Conservation (phyloP, 495 filamentous ascomycete genomes). For the Hypoxylon lienhwacheense region DNA sequence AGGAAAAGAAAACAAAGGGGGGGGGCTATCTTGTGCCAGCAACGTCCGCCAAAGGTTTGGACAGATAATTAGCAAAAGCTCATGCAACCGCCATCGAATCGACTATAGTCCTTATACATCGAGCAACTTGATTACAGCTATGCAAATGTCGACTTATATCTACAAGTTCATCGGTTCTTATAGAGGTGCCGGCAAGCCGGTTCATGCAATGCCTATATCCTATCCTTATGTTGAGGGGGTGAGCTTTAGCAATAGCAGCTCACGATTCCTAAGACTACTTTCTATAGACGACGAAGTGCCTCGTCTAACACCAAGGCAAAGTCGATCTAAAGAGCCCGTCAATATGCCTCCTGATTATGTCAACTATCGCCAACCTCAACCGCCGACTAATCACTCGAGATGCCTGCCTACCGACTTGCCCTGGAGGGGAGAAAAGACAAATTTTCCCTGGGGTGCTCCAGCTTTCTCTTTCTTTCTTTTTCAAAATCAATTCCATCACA, state of each 20-base stretch:
- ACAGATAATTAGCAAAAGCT: conserved; percentile 27
- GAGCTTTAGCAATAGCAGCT: conserved; percentile 11
- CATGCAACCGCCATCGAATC: conserved; percentile 16
- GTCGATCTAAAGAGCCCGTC: background rate
- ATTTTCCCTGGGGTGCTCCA: conserved; percentile 9
- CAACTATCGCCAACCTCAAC: no score
- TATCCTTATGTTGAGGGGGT: conserved; percentile 4
- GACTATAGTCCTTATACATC: conserved; percentile 24
- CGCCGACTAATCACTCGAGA: no score
- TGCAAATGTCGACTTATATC: conserved; percentile 18
- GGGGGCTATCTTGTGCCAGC: conserved; percentile 13
- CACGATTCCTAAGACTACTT: conserved; percentile 5
- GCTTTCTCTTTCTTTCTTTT: background rate
- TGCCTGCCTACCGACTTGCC: no score
- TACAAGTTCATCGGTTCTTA: conserved; percentile 2
- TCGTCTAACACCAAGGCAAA: background rate
- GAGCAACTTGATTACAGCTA: conserved; percentile 20
- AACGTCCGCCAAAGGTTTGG: conserved; percentile 28
- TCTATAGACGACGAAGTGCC: conserved; percentile 12
- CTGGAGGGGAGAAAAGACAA: no score
- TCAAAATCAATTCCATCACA: background rate
- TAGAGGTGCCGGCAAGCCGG: conserved; percentile 13
- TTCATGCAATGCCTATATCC: conserved; percentile 21
- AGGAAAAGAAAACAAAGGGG: no score
- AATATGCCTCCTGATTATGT: background rate